Evolutionary conservation across 2,329 filamentous ascomycete species (phyloP).

Genomic region (Claviceps paspali): DNA sequence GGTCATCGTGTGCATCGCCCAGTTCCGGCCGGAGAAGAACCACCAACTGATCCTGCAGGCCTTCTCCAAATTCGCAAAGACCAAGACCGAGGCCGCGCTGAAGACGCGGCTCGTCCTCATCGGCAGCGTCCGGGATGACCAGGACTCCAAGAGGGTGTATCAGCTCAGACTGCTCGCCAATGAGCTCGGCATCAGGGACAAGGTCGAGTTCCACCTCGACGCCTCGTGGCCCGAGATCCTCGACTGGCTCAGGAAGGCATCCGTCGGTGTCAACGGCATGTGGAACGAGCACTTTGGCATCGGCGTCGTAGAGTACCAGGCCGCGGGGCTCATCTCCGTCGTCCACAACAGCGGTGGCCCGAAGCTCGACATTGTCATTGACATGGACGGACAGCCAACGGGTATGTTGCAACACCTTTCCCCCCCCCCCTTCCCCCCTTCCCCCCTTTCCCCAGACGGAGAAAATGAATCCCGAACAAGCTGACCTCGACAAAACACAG

Average conservation of each 20-base stretch:
- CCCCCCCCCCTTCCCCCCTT: too few species aligned
- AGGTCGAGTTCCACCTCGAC: constrained; percentile 78
- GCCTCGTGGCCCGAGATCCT: constrained; percentile 80
- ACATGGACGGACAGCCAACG: constrained; percentile 62
- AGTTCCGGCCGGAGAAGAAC: constrained; percentile 96
- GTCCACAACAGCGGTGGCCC: constrained; percentile 90
- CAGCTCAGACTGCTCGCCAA: constrained; percentile 73
- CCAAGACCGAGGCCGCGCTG: constrained; percentile 31
- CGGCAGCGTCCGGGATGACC: constrained; percentile 78
- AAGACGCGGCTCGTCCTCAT: constrained; percentile 63
- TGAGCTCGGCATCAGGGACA: constrained; percentile 70
- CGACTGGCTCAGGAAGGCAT: constrained; percentile 59
- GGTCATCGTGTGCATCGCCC: constrained; percentile 79
- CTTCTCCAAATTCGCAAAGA: constrained; percentile 61
- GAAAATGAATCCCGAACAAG: too few species aligned
- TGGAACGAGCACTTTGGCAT: constrained; percentile 99
- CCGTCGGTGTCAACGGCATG: constrained; percentile 91
- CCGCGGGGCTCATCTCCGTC: constrained; percentile 80
- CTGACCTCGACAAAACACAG: too few species aligned
- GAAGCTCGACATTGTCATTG: constrained; percentile 80
- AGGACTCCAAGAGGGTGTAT: constrained; percentile 72
- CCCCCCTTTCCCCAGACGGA: too few species aligned
- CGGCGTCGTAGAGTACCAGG: constrained; percentile 94
- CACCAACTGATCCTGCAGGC: constrained; percentile 74
- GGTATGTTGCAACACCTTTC: constrained; percentile 35